Conservation (phyloP, 2,329 filamentous ascomycete species). For the Aspergillus thermomutatus region DNA sequence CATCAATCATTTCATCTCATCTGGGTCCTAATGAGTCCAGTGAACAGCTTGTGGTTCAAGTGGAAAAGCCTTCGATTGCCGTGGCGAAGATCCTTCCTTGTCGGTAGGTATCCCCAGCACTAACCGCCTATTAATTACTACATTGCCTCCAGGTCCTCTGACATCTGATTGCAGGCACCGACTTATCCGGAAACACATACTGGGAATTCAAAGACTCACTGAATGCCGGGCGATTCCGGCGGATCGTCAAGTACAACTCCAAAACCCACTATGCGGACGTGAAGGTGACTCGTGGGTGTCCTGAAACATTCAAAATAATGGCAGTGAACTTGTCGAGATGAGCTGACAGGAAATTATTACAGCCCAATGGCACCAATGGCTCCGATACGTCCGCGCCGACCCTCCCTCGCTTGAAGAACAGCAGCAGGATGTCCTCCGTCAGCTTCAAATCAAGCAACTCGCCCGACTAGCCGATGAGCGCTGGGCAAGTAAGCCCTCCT, state of each 20-base stretch:
- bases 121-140: neutral
- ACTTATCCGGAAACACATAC: slow-evolving; percentile 62
- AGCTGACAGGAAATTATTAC: slow-evolving; percentile 1
- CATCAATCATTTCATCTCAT: neutral
- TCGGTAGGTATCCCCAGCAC: slow-evolving; percentile 41
- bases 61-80: slow-evolving; percentile 62
- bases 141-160: slow-evolving; percentile 10
- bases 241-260: slow-evolving; percentile 56
- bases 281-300: slow-evolving; percentile 53
- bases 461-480: slow-evolving; percentile 58
- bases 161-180: slow-evolving; percentile 46
- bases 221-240: slow-evolving; percentile 52
- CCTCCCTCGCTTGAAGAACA: slow-evolving; percentile 59
- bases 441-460: slow-evolving; percentile 57
- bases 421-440: slow-evolving; percentile 54
- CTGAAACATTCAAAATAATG: neutral
- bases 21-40: slow-evolving; percentile 32
- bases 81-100: slow-evolving; percentile 59
- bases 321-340: neutral
- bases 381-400: slow-evolving; percentile 57
- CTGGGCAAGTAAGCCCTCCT: slow-evolving; percentile 59
- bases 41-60: slow-evolving; percentile 55
- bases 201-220: slow-evolving; percentile 63
- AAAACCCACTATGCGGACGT: slow-evolving; percentile 58
- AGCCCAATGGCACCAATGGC: slow-evolving; percentile 69